Base-by-base conservation (phyloP, 2,329 filamentous ascomycete genomes). In the Knoxdaviesia capensis region DNA sequence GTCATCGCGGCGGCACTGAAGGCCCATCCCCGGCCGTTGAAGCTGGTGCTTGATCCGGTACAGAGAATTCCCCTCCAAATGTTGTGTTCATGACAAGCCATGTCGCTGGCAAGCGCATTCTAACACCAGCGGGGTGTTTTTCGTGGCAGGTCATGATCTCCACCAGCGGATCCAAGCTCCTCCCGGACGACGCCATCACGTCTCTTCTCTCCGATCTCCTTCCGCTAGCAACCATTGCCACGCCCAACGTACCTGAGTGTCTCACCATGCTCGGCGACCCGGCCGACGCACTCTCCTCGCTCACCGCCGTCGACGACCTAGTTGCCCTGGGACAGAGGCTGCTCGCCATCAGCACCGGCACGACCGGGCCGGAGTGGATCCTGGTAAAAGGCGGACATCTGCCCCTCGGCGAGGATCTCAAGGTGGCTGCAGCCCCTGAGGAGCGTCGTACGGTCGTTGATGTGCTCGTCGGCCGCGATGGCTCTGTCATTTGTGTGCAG, bases 321-420 rank as follows among this genome's bases (percentile, higher is more conserved):
- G 74, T 85, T 49, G 53, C 59, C 1, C 65, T 93, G 33, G 20
- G 20, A 20, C 20, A 20, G 20, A 2, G 20, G 20, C 20, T 20
- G 20, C 20, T 20, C 20, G 85, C 81, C 1, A 73, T 69, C 47
- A 61, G 63, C 8, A 65, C 94, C 6, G 71, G 75, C 35, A 55
- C 58, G 2, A 63, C 93, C 1, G 87, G 87, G 0, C 78, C 86
- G 0, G 70, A 72, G 48, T 86, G 80, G 62, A 80, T 94, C 31
- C 68, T 96, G 7, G 65, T 94, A 45, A 96, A 96, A 59, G 88
- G 88, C 36, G 88, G 88, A 0, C 90, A 96, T 59, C 58, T 80
- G n/a, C 86, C 88, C 1, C 70, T 96, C 48, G 76, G 68, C 5
- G 66, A 63, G 40, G 71, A 79, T 39, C 65, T 74, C 28, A 65